Evolutionary conservation across 768 basidiomycete genomes (phyloP), one percentile per base, ranked within the genome.

Genomic region (Boletus insuetus): DNA sequence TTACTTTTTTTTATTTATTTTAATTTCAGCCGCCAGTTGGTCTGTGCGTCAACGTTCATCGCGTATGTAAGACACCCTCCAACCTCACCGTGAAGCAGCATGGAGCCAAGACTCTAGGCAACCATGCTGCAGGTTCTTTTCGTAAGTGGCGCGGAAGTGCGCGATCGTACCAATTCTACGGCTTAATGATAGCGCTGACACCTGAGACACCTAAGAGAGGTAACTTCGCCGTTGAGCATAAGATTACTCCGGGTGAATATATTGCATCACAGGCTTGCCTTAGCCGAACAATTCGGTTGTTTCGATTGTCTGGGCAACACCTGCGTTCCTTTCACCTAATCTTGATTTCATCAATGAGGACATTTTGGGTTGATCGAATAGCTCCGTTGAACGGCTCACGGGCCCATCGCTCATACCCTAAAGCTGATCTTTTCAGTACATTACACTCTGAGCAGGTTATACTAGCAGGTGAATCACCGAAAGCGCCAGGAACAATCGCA

Each of bases 131-230:
- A 56, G 49, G 58, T 51, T 47, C 35, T 46, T 69, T 46, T 64
- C 66, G 66, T 67, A 67, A 67, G 66, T 69, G 66, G 66, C 64
- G 66, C 66, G 62, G 66, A 64, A 69, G 64, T 66, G 61, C 61
- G 32, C 49, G 64, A 58, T 62, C 44, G 45, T 49, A 46, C 66
- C 66, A 41, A 42, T 40, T 56, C 52, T n/a, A 9, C 55, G 66
- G 66, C 29, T 63, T 51, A 52, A 49, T 55, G 39, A 59, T 39
- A 49, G 41, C 56, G 46, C 46, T 46, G 54, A 37, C 53, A 46
- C 51, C 60, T 56, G 56, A 38, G 56, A 45, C 46, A 41, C 35
- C 29, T 45, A 48, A 57, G 49, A 64, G 53, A 52, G 31, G 16
- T 9, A 48, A 19, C 64, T 58, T 60, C 46, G 47, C 58, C 58